Percentiles rank a stretch among this genome's conserved stretches.
Conservation (phyloP, 1,139 yeast species). For the Citeromyces hawaiiensis region DNA sequence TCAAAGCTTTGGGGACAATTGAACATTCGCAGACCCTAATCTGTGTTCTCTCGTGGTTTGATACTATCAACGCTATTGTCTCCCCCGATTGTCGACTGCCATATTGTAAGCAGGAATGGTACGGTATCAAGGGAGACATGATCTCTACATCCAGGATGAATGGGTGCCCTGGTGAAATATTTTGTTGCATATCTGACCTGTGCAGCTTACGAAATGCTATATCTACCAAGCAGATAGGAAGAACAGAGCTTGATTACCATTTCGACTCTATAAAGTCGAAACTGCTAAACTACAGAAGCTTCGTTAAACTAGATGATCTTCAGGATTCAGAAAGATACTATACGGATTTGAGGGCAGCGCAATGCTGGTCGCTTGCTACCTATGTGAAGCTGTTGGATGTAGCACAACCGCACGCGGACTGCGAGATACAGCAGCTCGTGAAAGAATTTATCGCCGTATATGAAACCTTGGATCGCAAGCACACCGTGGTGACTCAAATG, state of each 20-base stretch:
- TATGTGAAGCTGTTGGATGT: constrained; percentile 23
- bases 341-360: constrained; percentile 31
- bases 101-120: constrained; percentile 35
- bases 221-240: constrained; percentile 10
- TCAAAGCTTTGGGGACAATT: constrained; percentile 22
- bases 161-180: constrained; percentile 47
- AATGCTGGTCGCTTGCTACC: constrained; percentile 39
- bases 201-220: constrained; percentile 26
- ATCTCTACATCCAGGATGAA: constrained; percentile 35
- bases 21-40: constrained; percentile 30
- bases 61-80: constrained; percentile 37
- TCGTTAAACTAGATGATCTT: constrained; percentile 19
- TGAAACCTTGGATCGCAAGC: constrained; percentile 24
- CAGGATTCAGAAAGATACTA: constrained; percentile 15
- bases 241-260: constrained; percentile 9
- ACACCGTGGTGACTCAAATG: constrained; percentile 41
- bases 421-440: constrained; percentile 18
- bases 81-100: constrained; percentile 42
- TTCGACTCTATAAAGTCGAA: constrained; percentile 19
- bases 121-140: constrained; percentile 24
- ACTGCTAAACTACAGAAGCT: constrained; percentile 29
- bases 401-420: constrained; percentile 15
- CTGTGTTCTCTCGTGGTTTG: constrained; percentile 41
- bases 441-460: constrained; percentile 32
- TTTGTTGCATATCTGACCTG: constrained; percentile 26